Evolutionary conservation across 805 yeast species (phyloP), one percentile per base, ranked within the genome.

Genomic region (Ascoidea rubescens): DNA sequence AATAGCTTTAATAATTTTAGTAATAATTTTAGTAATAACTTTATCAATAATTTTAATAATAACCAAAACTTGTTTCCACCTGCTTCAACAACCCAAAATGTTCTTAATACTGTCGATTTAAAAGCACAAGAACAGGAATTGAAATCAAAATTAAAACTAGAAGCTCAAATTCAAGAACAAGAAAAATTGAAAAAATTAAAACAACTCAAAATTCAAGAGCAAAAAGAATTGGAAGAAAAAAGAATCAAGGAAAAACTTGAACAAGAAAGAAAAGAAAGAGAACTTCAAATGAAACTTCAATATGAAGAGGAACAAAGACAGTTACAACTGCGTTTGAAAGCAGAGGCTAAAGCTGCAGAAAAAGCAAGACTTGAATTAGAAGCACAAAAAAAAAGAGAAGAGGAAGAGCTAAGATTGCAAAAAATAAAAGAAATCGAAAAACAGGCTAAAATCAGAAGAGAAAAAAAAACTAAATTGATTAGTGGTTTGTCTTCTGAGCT

Each of bases 401-500:
- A 51, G 48, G 48, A 54, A 44, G 47, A 53, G 49, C 54, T 54
- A 43, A 54, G 51, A 47, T 48, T 33, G 31, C 37, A 46, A 2
- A 6, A 30, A 14, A 28, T 31, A 43, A 45, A 46, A 21, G 49
- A 50, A 2, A 30, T 45, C 10, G 49, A 52, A 33, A 51, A 52
- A 32, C 53, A 57, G 42, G 47, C 51, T 31, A 48, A 16, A 42
- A n/a, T n/a, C n/a, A 21, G 47, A 42, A 50, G 55, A 49, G 45
- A 43, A 33, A n/a, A 44, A 28, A 46, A 17, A 46, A 10, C 31
- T 8, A 31, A 30, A 37, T n/a, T 47, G 32, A 62, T 79, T 2
- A 61, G 70, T 0, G 53, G 64, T 0, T 64, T 82, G n/a, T 60
- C 81, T 1, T 59, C 63, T 1, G 85, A 80, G 46, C 61, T 86